Conservation (phyloP, 1,139 yeast genomes). For the Chernovozyma aurita region DNA sequence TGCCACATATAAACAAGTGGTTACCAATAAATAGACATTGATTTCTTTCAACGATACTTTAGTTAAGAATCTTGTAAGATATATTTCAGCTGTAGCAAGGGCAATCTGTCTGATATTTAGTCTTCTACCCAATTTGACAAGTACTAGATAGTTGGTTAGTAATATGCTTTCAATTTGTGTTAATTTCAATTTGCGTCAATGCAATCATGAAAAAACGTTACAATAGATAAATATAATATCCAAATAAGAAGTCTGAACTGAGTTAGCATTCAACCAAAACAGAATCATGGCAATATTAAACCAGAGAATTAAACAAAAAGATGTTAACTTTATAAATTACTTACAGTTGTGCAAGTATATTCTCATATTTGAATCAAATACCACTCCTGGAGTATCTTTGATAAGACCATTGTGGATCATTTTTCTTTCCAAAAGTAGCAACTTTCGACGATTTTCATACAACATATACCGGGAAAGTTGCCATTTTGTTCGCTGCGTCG, state of each 20-base stretch:
- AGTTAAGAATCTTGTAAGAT: slow-evolving; percentile 68
- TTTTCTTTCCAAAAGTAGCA: slow-evolving; percentile 37
- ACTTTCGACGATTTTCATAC: slow-evolving; percentile 36
- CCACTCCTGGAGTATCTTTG: slow-evolving; percentile 40
- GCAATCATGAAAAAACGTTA: not conserved
- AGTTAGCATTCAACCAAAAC: too few relatives aligned
- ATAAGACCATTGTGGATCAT: slow-evolving; percentile 46
- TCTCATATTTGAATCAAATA: slow-evolving; percentile 59
- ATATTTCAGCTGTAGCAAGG: slow-evolving; percentile 84
- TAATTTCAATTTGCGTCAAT: not conserved
- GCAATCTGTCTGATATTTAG: slow-evolving; percentile 78
- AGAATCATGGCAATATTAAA: too few relatives aligned
- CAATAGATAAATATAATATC: not conserved
- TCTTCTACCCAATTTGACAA: slow-evolving; percentile 74
- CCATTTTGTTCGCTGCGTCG: slow-evolving; percentile 42
- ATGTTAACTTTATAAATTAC: slow-evolving; percentile 7
- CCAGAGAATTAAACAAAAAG: not conserved
- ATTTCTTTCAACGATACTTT: slow-evolving; percentile 74
- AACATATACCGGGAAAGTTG: slow-evolving; percentile 37
- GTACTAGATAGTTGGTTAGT: slow-evolving; percentile 26
- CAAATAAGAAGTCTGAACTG: too few relatives aligned
- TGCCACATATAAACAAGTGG: slow-evolving; percentile 84
- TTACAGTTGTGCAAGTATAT: slow-evolving; percentile 58
- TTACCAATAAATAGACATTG: slow-evolving; percentile 72
- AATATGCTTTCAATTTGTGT: too few relatives aligned